These are phyloP conservation scores for Vickermania spadyakhi DNA, from an alignment of 208 protist species.

Conservation along the genomic window DNA sequence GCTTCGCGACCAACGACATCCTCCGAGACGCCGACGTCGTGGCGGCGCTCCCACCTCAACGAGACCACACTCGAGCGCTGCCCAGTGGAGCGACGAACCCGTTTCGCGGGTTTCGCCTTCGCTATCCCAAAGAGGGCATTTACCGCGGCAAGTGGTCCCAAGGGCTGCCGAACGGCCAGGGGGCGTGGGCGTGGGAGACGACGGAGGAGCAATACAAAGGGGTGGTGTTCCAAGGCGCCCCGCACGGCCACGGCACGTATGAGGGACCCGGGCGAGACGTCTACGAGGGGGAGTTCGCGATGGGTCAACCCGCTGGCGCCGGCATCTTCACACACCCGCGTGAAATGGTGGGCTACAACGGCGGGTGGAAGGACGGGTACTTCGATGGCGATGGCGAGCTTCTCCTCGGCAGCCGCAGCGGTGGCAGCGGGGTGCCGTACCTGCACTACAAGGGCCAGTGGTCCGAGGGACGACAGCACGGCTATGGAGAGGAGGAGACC, in stretches of 20 bases:
- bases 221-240: constrained; percentile 19
- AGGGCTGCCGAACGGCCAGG: constrained; percentile 47
- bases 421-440: neutral
- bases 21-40: neutral
- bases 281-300: constrained; percentile 49
- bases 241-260: constrained; percentile 42
- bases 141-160: constrained; percentile 61
- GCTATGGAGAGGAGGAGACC: constrained; percentile 24
- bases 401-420: constrained; percentile 1
- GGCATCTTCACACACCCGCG: constrained; percentile 28
- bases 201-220: constrained; percentile 49
- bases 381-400: constrained; percentile 53
- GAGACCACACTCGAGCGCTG: too few relatives aligned
- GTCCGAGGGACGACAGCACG: constrained; percentile 32
- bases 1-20: neutral
- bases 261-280: constrained; percentile 12
- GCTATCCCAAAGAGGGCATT: constrained; percentile 28
- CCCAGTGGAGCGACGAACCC: neutral
- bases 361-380: constrained; percentile 39
- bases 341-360: constrained; percentile 30
- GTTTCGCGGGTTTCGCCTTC: constrained; percentile 8
- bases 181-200: constrained; percentile 53
- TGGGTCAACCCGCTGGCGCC: constrained; percentile 35
- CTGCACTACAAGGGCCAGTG: constrained; percentile 72
- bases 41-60: too few relatives aligned